These are phyloP conservation scores for Alternaria alternata DNA, from an alignment of 2,329 filamentous ascomycete genomes.

Conservation along the genomic window DNA sequence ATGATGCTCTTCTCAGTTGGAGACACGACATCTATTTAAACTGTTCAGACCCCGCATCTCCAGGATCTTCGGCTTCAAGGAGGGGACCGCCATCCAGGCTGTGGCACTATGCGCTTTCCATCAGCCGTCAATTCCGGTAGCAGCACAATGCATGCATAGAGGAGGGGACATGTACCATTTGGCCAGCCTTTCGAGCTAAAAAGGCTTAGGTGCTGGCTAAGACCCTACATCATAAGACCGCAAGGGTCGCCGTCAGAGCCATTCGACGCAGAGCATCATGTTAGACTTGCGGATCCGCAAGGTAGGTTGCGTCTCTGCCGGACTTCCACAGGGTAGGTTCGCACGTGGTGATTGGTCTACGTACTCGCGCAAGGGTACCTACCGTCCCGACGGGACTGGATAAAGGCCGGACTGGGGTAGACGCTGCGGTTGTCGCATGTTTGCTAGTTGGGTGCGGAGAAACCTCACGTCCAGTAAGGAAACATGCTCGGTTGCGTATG, in stretches of 20 bases:
- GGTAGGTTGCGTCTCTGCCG: slow-evolving; percentile 18
- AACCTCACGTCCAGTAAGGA: slow-evolving; percentile 22
- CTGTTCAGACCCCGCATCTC: slow-evolving; percentile 41
- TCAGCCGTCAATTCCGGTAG: slow-evolving; percentile 23
- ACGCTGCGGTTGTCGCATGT: slow-evolving; percentile 26
- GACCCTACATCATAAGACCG: slow-evolving; percentile 19
- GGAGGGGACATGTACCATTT: slow-evolving; percentile 36
- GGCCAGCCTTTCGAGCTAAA: slow-evolving; percentile 18
- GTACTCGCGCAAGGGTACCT: slow-evolving; percentile 19
- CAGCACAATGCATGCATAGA: slow-evolving; percentile 31
- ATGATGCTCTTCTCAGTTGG: slow-evolving; percentile 20
- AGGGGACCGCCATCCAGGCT: slow-evolving; percentile 33
- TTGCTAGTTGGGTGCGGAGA: slow-evolving; percentile 37
- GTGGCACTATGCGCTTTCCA: slow-evolving; percentile 21
- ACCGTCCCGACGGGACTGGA: slow-evolving; percentile 31
- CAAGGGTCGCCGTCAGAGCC: slow-evolving; percentile 15
- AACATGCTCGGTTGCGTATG: slow-evolving; percentile 20
- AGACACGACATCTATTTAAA: slow-evolving; percentile 38
- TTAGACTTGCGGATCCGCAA: slow-evolving; percentile 45
- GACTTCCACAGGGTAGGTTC: slow-evolving; percentile 16
- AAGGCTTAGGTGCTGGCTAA: slow-evolving; percentile 16
- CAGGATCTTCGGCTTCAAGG: slow-evolving; percentile 31
- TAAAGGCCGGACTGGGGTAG: slow-evolving; percentile 30
- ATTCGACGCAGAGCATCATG: slow-evolving; percentile 16
- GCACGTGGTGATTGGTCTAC: slow-evolving; percentile 34